Evolutionary conservation across 176 grass and related monocot species (phyloP).

Genomic region (Juncus effusus): DNA sequence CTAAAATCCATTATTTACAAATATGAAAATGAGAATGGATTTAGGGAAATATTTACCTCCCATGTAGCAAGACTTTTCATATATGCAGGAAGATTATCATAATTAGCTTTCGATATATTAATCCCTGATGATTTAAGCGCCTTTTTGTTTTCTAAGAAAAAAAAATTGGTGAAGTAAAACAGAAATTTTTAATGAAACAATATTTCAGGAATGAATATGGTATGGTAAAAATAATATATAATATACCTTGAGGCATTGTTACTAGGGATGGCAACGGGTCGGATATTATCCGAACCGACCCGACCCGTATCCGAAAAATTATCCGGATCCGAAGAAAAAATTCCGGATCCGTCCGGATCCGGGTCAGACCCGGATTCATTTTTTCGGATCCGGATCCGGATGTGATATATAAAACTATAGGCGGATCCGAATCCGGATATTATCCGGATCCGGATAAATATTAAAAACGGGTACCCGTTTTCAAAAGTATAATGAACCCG

Average conservation of each 20-base stretch:
- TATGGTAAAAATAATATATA: background rate
- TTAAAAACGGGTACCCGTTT: too few relatives aligned
- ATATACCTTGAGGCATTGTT: background rate
- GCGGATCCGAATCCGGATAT: too few relatives aligned
- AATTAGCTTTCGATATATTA: slow-evolving; percentile 44
- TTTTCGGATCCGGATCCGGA: too few relatives aligned
- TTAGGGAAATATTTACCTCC: slow-evolving; percentile 47
- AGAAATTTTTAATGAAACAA: background rate
- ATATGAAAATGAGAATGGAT: background rate
- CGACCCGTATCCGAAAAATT: too few relatives aligned
- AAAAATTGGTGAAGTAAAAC: slow-evolving; percentile 12
- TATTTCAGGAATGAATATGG: background rate
- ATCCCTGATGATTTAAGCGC: slow-evolving; percentile 35
- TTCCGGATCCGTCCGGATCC: too few relatives aligned
- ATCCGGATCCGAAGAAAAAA: too few relatives aligned
- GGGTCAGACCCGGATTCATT: background rate
- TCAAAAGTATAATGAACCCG: too few relatives aligned
- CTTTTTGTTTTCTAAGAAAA: slow-evolving; percentile 26
- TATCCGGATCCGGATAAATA: too few relatives aligned
- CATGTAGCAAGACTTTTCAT: slow-evolving; percentile 76
- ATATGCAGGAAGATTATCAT: slow-evolving; percentile 65
- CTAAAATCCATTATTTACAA: background rate
- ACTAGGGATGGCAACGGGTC: too few relatives aligned
- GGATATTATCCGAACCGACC: too few relatives aligned
- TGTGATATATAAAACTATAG: too few relatives aligned